Evolutionary conservation across 1,139 yeast genomes (phyloP), one percentile per base, ranked within the genome.

Genomic region (Yamadazyma aaseri): DNA sequence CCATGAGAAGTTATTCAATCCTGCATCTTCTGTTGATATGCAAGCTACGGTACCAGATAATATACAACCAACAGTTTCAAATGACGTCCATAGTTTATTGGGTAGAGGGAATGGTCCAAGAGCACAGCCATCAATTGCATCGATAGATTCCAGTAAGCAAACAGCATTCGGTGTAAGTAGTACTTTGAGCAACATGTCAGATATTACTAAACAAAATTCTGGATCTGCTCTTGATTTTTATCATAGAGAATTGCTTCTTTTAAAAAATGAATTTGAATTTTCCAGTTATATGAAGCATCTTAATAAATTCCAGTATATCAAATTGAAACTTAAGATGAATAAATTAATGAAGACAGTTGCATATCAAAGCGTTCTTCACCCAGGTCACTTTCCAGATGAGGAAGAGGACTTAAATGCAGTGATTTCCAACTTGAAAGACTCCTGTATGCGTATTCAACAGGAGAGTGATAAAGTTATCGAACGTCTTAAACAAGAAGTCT

Each of bases 221-320:
- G 69, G 67, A 2, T 50, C 56, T 2, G 55, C 58, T 0, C 33
- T 71, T 10, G 67, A 68, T 28, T 76, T 65, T 44, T 79, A 74
- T 45, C 76, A 73, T 37, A 58, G 89, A 38, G 85, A 82, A 44
- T 58, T 81, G 20, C 53, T 81, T 33, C 60, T 82, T 26, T 52
- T 73, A 39, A 71, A 72, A 37, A 82, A 81, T 49, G 90, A 82
- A 50, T 60, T 80, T 29, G 84, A 80, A 33, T 81, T 82, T 50
- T 63, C 77, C 7, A 65, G 71, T 34, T 81, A 76, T 50, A 55
- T 79, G 53, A 76, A 74, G 39, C 68, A 71, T 38, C 64, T 79
- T 42, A 71, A 69, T 36, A 73, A 74, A 42, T 64, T 63, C 34
- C 67, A 74, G 29, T 68, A 73, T 34, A 55, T 71, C 17, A 63